phyloP scores from a whole-genome alignment of 805 yeast genomes.

The Priceomyces melissophilus region DNA sequence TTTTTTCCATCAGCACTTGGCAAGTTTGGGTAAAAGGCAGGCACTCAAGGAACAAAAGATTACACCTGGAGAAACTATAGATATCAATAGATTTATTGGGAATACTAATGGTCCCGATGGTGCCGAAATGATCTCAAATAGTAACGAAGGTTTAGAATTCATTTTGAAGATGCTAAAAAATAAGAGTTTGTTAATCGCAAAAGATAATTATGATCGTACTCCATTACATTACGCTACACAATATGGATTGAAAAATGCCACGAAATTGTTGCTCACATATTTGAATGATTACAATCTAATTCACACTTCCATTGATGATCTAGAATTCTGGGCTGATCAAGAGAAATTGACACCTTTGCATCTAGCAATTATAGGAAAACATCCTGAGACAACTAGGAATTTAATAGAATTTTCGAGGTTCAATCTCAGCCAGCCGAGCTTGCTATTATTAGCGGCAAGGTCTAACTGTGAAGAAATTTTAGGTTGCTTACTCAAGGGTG shows the following conservation, averaged over 20 bases:
- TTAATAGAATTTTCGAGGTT: constrained; percentile 47
- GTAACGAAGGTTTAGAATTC: constrained; percentile 54
- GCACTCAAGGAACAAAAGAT: constrained; percentile 31
- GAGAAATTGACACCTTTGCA: constrained; percentile 82
- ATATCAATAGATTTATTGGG: constrained; percentile 46
- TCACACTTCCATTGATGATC: constrained; percentile 55
- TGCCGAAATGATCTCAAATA: constrained; percentile 46
- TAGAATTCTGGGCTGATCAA: constrained; percentile 65
- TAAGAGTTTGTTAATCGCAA: constrained; percentile 45
- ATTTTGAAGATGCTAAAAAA: constrained; percentile 49
- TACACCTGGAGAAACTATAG: constrained; percentile 42
- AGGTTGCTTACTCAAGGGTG: constrained; percentile 49
- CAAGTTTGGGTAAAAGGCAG: constrained; percentile 68
- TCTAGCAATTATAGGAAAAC: constrained; percentile 76
- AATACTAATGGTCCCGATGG: constrained; percentile 46
- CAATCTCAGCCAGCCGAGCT: constrained; percentile 46
- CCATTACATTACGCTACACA: constrained; percentile 90
- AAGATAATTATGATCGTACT: constrained; percentile 75
- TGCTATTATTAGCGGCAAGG: constrained; percentile 66
- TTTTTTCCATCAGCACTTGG: constrained; percentile 79
- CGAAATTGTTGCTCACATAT: constrained; percentile 53
- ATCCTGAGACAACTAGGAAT: constrained; percentile 68
- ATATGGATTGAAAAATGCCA: constrained; percentile 69
- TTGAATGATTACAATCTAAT: constrained; percentile 60
- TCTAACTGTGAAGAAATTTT: constrained; percentile 59